Percentiles rank a stretch among this genome's conserved stretches.
Evolutionary conservation across 179 eudicot genomes (phyloP).

Genomic region (Amaranthus tricolor): DNA sequence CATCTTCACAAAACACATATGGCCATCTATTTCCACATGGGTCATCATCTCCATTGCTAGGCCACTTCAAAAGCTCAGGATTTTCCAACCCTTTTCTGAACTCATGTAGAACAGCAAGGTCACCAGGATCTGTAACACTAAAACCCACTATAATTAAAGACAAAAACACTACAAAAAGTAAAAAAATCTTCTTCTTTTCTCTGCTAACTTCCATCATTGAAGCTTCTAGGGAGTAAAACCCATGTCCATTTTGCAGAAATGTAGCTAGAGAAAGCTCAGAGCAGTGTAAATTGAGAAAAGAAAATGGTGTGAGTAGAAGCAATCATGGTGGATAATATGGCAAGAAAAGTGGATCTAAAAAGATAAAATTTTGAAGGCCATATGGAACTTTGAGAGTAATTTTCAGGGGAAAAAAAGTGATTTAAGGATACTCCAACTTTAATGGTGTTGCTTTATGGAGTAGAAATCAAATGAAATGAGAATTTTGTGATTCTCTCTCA

Average conservation of each 20-base stretch:
- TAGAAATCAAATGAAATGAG: neutral
- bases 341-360: constrained; percentile 16
- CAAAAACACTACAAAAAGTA: constrained; percentile 18
- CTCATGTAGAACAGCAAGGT: constrained; percentile 53
- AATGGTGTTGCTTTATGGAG: neutral
- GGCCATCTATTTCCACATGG: constrained; percentile 93
- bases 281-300: neutral
- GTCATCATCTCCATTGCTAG: constrained; percentile 49
- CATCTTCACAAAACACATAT: constrained; percentile 48
- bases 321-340: constrained; percentile 8
- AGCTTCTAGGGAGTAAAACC: constrained; percentile 16
- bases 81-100: constrained; percentile 69
- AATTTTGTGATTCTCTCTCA: constrained; percentile 1
- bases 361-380: neutral
- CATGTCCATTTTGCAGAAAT: constrained; percentile 25
- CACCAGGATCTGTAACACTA: constrained; percentile 64
- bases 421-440: neutral
- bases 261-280: neutral
- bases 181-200: constrained; percentile 10
- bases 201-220: constrained; percentile 25
- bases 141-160: constrained; percentile 32
- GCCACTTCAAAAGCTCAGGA: constrained; percentile 80
- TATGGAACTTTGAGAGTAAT: neutral
- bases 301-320: neutral
- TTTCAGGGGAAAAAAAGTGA: neutral